Conservation (phyloP, 495 filamentous ascomycete genomes). For the Annulohypoxylon maeteangense region DNA sequence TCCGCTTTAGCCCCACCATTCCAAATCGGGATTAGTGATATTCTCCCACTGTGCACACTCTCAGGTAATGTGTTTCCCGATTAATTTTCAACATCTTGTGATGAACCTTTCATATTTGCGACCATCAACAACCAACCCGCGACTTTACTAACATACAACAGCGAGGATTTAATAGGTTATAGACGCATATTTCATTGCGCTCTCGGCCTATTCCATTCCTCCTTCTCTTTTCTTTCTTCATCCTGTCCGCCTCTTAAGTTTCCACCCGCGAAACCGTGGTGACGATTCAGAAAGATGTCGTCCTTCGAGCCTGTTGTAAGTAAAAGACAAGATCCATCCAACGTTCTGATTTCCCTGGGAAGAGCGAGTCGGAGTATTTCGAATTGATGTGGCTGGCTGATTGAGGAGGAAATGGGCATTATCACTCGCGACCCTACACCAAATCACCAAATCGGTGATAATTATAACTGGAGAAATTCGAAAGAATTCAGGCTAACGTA, state of each 20-base stretch:
- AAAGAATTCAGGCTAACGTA: constrained; percentile 16
- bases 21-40: constrained; percentile 50
- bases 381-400: constrained; percentile 6
- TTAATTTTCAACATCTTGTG: constrained; percentile 46
- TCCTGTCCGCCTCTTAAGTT: constrained; percentile 41
- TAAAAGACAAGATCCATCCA: constrained; percentile 51
- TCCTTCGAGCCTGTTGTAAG: constrained; percentile 96
- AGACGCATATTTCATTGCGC: constrained; percentile 48
- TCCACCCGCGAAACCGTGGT: constrained; percentile 33
- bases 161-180: constrained; percentile 45
- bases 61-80: constrained; percentile 34
- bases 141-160: constrained; percentile 50
- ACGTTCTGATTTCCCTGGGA: not conserved
- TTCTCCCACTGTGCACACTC: constrained; percentile 47
- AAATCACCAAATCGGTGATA: not conserved
- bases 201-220: constrained; percentile 48
- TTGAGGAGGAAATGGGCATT: not conserved
- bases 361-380: not conserved
- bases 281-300: constrained; percentile 83
- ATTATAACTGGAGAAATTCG: not conserved
- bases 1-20: constrained; percentile 46
- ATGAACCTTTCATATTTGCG: constrained; percentile 42
- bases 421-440: constrained; percentile 8
- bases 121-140: constrained; percentile 48
- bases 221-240: constrained; percentile 48